Base-by-base conservation (phyloP, 257 asterid species). In the Orobanche coerulescens region DNA sequence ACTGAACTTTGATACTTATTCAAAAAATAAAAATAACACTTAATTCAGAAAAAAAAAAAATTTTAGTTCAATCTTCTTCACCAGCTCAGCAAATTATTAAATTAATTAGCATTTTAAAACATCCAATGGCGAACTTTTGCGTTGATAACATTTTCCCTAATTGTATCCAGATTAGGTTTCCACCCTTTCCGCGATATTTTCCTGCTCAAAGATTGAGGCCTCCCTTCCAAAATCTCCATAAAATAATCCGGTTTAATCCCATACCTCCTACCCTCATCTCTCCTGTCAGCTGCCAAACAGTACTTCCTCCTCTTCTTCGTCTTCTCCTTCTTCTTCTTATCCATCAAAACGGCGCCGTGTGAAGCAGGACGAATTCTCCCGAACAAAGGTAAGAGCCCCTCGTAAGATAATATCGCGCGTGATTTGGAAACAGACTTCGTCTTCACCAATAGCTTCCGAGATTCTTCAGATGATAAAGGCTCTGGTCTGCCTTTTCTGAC, bases 161-260 rank as follows among this genome's bases (percentile, higher is more conserved):
- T 87, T 15, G 97, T 78, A 46, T 91, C 96, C 80, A 87, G 80
- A 68, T 86, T 91, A 1, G 97, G 96, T 57, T 82, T 91, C 97
- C 97, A 91, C 23, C 86, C 94, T 65, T 82, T 91, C 10, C 95
- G 96, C 0, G 97, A 87, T 4, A 87, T 39, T 34, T 85, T 91
- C 71, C 84, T 68, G 78, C 83, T 79, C 59, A 91, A 62, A 65
- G 65, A 78, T 65, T 80, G 91, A 1, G 95, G 94, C 68, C 89
- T 78, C 11, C 78, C 95, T 36, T 84, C 97, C 78, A 82, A 13
- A 7, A 81, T 62, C 33, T 83, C 95, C 30, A 10, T 46, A 44
- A 83, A 88, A 43, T 36, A 48, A 20, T 82, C 91, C 0, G 16
- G 1, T 56, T 62, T 67, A 4, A 0, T 15, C 18, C 19, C 50